Evolutionary conservation across 2,329 filamentous ascomycete species (phyloP).

Genomic region (Cercospora canescens): DNA sequence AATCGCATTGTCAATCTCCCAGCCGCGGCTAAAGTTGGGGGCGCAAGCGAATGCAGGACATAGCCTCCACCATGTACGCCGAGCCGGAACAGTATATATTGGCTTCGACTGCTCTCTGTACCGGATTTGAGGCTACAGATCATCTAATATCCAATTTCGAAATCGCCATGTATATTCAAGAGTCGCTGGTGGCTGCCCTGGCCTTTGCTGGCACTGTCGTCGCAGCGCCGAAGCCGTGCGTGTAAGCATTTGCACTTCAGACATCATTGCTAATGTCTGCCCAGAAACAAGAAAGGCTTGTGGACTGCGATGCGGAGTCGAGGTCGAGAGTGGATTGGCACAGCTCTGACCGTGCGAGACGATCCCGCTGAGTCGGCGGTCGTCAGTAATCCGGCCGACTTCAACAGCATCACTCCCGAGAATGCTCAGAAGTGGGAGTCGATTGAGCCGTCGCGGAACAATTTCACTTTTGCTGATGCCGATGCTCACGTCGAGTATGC

Average conservation of each 20-base stretch:
- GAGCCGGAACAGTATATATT: neutral
- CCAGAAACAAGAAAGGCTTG: conserved; percentile 13
- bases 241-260: neutral
- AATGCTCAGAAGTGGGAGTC: conserved; percentile 44
- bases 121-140: neutral
- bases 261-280: neutral
- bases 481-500: conserved; percentile 1
- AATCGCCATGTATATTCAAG: conserved; percentile 2
- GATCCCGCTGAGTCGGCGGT: conserved; percentile 28
- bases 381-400: conserved; percentile 26
- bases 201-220: neutral
- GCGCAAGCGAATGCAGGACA: neutral
- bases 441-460: conserved; percentile 37
- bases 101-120: neutral
- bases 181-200: neutral
- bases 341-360: conserved; percentile 37
- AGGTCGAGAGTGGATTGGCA: conserved; percentile 39
- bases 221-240: neutral
- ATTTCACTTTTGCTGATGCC: conserved; percentile 34
- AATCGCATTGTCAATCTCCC: neutral
- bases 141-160: neutral
- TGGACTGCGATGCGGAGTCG: conserved; percentile 17
- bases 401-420: conserved; percentile 31
- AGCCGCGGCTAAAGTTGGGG: neutral
- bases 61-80: neutral